Evolutionary conservation across 2,329 filamentous ascomycete species (phyloP).

Genomic region (Trichoderma sp.): DNA sequence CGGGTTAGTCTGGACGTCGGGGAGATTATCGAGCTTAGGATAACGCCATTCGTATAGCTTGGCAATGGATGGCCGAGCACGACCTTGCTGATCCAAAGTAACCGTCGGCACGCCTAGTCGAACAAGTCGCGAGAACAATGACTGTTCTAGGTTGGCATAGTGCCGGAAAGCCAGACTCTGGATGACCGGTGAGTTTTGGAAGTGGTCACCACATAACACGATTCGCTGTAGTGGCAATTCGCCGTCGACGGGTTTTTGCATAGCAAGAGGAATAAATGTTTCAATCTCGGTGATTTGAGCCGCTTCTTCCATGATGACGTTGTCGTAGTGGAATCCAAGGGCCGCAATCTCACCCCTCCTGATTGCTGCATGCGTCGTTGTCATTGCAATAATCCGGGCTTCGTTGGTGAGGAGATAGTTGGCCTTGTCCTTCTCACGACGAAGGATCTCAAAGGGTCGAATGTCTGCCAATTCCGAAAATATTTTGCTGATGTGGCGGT

Average conservation of each 20-base stretch:
- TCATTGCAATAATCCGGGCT: constrained; percentile 98
- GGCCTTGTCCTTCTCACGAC: constrained; percentile 85
- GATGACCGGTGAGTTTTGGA: constrained; percentile 94
- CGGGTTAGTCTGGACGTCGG: constrained; percentile 65
- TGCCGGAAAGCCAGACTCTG: constrained; percentile 93
- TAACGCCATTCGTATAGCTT: constrained; percentile 95
- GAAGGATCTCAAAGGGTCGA: constrained; percentile 90
- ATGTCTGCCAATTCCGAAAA: constrained; percentile 93
- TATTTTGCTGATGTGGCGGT: constrained; percentile 84
- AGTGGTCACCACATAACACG: constrained; percentile 91
- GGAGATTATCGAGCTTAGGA: constrained; percentile 73
- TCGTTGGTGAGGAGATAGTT: constrained; percentile 96
- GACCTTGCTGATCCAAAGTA: constrained; percentile 89
- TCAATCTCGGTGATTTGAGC: constrained; percentile 98
- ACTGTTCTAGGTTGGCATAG: constrained; percentile 95
- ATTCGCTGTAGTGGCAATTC: constrained; percentile 80
- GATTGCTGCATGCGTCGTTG: constrained; percentile 96
- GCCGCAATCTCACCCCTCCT: constrained; percentile 84
- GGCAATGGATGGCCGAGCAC: constrained; percentile 83
- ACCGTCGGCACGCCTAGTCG: constrained; percentile 90
- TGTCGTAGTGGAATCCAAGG: constrained; percentile 96
- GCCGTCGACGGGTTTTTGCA: constrained; percentile 77
- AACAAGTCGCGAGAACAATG: constrained; percentile 86
- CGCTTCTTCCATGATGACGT: constrained; percentile 97
- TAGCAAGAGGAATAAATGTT: constrained; percentile 90